These are phyloP conservation scores for Pseudogymnoascus verrucosus DNA, from an alignment of 2,329 filamentous ascomycete species.

Conservation along the genomic window DNA sequence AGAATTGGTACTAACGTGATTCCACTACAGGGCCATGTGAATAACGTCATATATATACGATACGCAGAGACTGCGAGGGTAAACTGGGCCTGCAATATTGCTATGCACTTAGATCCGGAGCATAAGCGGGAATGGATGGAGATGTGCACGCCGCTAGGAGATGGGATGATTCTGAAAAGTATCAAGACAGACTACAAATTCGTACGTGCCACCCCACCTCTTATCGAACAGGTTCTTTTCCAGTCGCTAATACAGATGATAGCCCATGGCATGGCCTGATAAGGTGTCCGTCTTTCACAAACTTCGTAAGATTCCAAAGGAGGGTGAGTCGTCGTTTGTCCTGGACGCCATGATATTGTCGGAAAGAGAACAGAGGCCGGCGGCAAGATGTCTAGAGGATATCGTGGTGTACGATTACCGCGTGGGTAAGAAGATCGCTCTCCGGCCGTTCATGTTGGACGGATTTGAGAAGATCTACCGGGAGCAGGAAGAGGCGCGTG, in stretches of 20 bases:
- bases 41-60: conserved; percentile 76
- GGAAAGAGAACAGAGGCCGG: conserved; percentile 62
- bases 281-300: conserved; percentile 78
- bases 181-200: conserved; percentile 85
- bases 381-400: conserved; percentile 70
- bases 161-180: conserved; percentile 70
- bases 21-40: conserved; percentile 60
- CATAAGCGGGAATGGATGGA: conserved; percentile 59
- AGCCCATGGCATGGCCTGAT: conserved; percentile 82
- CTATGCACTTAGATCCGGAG: conserved; percentile 49
- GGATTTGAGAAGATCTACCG: conserved; percentile 52
- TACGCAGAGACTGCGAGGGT: conserved; percentile 77
- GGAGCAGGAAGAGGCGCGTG: conserved; percentile 52
- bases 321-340: conserved; percentile 44
- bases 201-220: conserved; percentile 41
- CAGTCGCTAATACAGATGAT: neutral
- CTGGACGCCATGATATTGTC: conserved; percentile 62
- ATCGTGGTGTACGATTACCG: conserved; percentile 72
- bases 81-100: conserved; percentile 69
- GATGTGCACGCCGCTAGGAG: conserved; percentile 55
- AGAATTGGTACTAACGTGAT: conserved; percentile 7
- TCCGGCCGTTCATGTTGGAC: conserved; percentile 54
- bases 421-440: conserved; percentile 44
- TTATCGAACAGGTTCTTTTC: neutral
- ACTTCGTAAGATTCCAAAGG: conserved; percentile 45